These are phyloP conservation scores for Tolypocladium inflatum DNA, from an alignment of 2,329 filamentous ascomycete genomes.

Conservation along the genomic window DNA sequence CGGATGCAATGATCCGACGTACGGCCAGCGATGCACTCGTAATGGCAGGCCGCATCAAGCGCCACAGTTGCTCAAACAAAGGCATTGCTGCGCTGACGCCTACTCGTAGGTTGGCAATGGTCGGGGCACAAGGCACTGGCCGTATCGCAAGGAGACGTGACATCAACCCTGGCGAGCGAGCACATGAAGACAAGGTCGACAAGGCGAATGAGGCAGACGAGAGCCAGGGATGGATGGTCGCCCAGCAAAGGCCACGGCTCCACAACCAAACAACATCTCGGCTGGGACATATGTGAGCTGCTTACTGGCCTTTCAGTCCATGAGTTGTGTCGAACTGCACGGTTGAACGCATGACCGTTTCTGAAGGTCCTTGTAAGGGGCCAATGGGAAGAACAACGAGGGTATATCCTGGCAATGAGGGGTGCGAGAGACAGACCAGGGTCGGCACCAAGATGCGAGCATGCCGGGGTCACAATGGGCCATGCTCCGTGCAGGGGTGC, in stretches of 20 bases:
- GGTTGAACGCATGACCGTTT: conserved; percentile 44
- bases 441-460: not conserved
- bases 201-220: not conserved
- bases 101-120: not conserved
- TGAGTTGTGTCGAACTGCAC: conserved; percentile 32
- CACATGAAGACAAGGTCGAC: not conserved
- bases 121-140: not conserved
- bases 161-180: not conserved
- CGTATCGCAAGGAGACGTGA: not conserved
- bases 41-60: not conserved
- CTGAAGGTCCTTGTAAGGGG: conserved; percentile 22
- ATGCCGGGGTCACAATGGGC: not conserved
- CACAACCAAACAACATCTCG: not conserved
- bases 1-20: not conserved
- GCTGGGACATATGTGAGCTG: not conserved
- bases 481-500: not conserved
- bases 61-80: not conserved
- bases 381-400: conserved; percentile 26
- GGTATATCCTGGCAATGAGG: not conserved
- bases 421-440: not conserved
- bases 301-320: conserved; percentile 21
- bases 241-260: not conserved
- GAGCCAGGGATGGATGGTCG: not conserved
- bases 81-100: not conserved
- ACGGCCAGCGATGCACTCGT: not conserved